Base-by-base conservation (phyloP, 768 basidiomycete genomes). In the Russula lepida region DNA sequence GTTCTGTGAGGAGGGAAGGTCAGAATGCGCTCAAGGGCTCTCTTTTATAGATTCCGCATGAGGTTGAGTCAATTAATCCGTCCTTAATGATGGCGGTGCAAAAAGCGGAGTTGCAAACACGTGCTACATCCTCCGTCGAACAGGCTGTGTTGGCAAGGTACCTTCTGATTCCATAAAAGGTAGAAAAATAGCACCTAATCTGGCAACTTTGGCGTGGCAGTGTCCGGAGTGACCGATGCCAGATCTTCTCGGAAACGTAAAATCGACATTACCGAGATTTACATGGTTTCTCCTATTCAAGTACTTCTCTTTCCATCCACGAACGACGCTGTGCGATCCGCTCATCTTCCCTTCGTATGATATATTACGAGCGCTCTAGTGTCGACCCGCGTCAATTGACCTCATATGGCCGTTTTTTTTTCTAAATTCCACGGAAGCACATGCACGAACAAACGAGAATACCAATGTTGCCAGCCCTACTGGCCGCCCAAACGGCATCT, bases 81-180 rank as follows among this genome's bases (percentile, higher is more conserved):
- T 52, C 0, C 21, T 21, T 4, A 13, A 33, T n/a, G 32, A 46
- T 17, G 25, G 60, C 63, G 11, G 56, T 64, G 60, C 11, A 55
- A 23, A 23, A 3, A 21, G 11, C 28, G n/a, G 54, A n/a, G 28
- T 48, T 56, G 39, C 25, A 43, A 63, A 27, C 60, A 64, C 60
- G 63, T 56, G 51, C 8, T 37, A 57, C 46, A 50, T 39, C 37
- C 13, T 37, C 43, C 37, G 43, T 44, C 23, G 23, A 44, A 8
- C 2, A 37, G 25, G 63, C 63, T n/a, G 60, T 64, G 63, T 49
- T 33, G 17, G 6, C 39, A 58, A 50, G 56, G 35, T 19, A 58
- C 56, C 47, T 19, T 28, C 48, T 17, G 25, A 32, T 6, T 21
- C 21, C 7, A n/a, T 13, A 54, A 6, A 8, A 27, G n/a, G 12